phyloP scores from a whole-genome alignment of 345 rosid species.

The Cardamine resedifolia region DNA sequence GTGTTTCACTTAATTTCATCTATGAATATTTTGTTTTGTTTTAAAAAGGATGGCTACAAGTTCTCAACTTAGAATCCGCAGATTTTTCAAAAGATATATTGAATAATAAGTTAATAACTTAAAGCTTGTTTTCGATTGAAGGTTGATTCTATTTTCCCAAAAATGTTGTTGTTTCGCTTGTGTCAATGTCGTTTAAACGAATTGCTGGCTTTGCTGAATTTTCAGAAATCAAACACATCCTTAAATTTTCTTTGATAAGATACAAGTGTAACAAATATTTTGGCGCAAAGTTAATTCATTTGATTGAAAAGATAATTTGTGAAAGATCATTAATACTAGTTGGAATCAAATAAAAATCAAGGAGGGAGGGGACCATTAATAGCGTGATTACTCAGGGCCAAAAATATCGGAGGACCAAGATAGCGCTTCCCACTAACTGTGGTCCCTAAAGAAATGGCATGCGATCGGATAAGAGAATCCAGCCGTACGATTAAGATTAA shows the following conservation, averaged over 20 bases:
- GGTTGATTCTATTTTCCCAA: too few relatives aligned
- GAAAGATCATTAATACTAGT: not conserved
- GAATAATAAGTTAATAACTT: not conserved
- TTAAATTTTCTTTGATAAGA: too few relatives aligned
- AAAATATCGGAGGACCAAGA: constrained; percentile 17
- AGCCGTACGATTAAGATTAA: constrained; percentile 1
- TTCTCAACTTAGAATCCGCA: too few relatives aligned
- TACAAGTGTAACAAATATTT: too few relatives aligned
- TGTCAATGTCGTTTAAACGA: not conserved
- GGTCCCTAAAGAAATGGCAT: constrained; percentile 31
- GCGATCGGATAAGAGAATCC: constrained; percentile 31
- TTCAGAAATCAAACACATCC: too few relatives aligned
- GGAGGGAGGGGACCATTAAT: constrained; percentile 15
- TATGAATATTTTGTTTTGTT: too few relatives aligned
- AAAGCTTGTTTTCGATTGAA: not conserved
- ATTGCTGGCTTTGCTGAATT: too few relatives aligned
- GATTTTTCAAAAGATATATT: too few relatives aligned
- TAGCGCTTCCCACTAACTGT: not conserved
- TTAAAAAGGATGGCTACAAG: too few relatives aligned
- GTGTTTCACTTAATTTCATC: too few relatives aligned
- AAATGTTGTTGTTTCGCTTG: too few relatives aligned
- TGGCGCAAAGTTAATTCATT: too few relatives aligned
- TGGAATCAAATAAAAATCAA: not conserved
- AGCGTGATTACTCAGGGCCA: constrained; percentile 16
- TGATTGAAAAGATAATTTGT: not conserved